A percentile compares a stretch with the other conserved stretches of the same genome.
Evolutionary conservation across 768 basidiomycete species (phyloP).

Genomic region (Trametes meyenii): DNA sequence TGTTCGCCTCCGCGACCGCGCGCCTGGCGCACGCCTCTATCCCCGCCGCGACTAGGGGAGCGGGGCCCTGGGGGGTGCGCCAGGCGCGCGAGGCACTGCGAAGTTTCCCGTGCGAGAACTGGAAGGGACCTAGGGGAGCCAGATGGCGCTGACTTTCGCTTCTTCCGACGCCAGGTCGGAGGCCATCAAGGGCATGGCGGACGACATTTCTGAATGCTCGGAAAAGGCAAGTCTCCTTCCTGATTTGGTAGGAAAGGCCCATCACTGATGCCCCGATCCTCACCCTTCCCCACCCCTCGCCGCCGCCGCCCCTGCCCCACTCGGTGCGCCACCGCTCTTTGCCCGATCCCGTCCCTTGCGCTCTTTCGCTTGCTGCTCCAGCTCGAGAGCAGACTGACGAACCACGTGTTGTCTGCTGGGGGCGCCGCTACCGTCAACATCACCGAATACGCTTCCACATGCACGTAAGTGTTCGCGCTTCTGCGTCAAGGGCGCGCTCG

Average conservation of each 20-base stretch:
- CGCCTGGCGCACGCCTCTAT: neutral
- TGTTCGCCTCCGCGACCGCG: neutral
- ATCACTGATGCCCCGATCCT: neutral
- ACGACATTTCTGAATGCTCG: constrained; percentile 38
- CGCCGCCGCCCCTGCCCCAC: no score
- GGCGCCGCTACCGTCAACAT: constrained; percentile 28
- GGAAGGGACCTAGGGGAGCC: neutral
- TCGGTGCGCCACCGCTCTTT: constrained; percentile 3
- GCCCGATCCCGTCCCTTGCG: neutral
- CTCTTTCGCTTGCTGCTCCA: neutral
- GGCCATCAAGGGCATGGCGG: constrained; percentile 39
- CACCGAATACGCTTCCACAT: constrained; percentile 26
- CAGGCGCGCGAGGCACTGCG: neutral
- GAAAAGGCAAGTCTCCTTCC: constrained; percentile 31
- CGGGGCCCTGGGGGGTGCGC: neutral
- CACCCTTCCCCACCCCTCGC: neutral
- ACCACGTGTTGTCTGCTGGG: constrained; percentile 27
- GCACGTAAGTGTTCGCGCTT: constrained; percentile 17
- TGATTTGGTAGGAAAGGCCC: neutral
- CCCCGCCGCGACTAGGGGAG: neutral
- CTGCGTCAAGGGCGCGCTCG: neutral
- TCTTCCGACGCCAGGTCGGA: constrained; percentile 31
- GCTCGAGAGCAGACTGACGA: constrained; percentile 29
- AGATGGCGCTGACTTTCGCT: constrained; percentile 14
- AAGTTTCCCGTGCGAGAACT: neutral